Base-by-base conservation (phyloP, 2,329 filamentous ascomycete species). In the Fusarium longipes region DNA sequence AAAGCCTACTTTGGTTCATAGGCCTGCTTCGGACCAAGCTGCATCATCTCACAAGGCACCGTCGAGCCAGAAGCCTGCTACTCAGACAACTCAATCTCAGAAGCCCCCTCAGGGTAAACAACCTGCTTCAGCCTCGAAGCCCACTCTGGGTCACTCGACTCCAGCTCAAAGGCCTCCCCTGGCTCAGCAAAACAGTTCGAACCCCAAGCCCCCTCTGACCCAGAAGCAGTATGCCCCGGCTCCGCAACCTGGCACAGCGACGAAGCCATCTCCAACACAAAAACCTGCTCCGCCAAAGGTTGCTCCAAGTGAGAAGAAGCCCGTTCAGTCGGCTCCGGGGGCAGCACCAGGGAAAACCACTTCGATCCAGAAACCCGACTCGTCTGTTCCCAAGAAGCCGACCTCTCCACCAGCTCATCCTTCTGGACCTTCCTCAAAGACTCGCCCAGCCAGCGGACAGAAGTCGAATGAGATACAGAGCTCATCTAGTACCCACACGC, bases 251-350 rank as follows among this genome's bases (percentile, higher is more conserved):
- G 18, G 10, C 15, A 12, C 36, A 22, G 20, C 18, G 6, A 8
- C 5, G 10, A 39, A 39, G 18, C 35, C 11, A 6, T 22, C 35
- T 20, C 5, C 18, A 8, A 8, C n/a, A n/a, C 35, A 38, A 11
- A 14, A 38, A 8, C 36, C 18, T 15, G 36, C 20, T 39, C 15
- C 20, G 8, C n/a, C 7, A 14, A n/a, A 20, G 12, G 5, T 20
- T 20, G 8, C n/a, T 14, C 15, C n/a, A 5, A 17, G 20, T n/a
- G n/a, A 48, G 7, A 53, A 30, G 8, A 39, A 30, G 17, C 27
- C 27, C 1, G 2, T n/a, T 15, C 8, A 20, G 15, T 27, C 20
- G 2, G 5, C 17, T 2, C 8, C n/a, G 6, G 6, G 3, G 24
- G 2, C n/a, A 8, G 10, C 14, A 17, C 15, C 17, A 32, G 45